Conservation (phyloP, 1,284 basidiomycete species). For the Bjerkandera adusta region DNA sequence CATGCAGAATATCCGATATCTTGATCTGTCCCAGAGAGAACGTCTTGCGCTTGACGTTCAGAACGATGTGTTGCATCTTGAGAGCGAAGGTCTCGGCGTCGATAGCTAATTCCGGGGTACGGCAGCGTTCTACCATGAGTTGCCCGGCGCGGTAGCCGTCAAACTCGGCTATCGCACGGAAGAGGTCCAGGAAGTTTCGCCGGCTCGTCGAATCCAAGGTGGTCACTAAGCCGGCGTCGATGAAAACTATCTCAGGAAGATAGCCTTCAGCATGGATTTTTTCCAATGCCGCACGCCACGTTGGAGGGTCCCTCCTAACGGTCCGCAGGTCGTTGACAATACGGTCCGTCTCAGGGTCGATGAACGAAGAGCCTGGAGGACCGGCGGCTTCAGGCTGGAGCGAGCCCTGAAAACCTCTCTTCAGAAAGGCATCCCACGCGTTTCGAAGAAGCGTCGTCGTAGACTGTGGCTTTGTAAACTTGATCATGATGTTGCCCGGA, state of each 20-base stretch:
- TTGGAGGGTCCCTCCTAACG: constrained; percentile 53
- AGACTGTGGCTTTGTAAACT: constrained; percentile 82
- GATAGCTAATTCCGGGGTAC: constrained; percentile 87
- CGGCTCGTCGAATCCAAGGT: constrained; percentile 82
- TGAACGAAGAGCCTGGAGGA: constrained; percentile 1
- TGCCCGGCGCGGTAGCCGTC: constrained; percentile 94
- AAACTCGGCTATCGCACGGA: constrained; percentile 93
- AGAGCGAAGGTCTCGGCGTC: constrained; percentile 95
- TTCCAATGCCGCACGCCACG: constrained; percentile 76
- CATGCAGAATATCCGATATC: constrained; percentile 89
- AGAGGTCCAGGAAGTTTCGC: constrained; percentile 94
- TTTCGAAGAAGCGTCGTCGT: constrained; percentile 58
- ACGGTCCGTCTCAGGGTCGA: constrained; percentile 41
- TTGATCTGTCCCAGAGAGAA: constrained; percentile 96
- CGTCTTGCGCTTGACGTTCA: constrained; percentile 93
- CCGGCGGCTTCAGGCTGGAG: constrained; percentile 29
- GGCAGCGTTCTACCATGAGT: constrained; percentile 95
- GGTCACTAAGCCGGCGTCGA: constrained; percentile 95
- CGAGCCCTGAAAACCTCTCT: constrained; percentile 28
- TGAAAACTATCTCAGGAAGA: constrained; percentile 92
- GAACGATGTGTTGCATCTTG: constrained; percentile 95
- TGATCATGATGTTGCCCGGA: constrained; percentile 97
- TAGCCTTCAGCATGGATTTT: constrained; percentile 73
- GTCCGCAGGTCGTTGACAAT: constrained; percentile 70
- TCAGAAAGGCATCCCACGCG: constrained; percentile 44